Base-by-base conservation (phyloP, 2,329 filamentous ascomycete species). In the Huntiella moniliformis region DNA sequence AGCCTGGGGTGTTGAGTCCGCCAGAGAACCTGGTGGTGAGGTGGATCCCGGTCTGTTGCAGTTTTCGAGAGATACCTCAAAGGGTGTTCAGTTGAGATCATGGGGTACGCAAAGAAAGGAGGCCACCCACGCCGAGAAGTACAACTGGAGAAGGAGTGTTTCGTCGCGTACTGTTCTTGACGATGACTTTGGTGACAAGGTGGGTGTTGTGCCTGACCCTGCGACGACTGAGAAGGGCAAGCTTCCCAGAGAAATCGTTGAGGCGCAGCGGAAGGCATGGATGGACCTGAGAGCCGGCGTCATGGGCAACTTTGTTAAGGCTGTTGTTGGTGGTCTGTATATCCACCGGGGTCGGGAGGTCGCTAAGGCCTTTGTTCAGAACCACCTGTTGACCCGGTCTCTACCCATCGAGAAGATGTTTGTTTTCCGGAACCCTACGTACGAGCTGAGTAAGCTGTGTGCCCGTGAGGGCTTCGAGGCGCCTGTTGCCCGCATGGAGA, bases 31-130 rank as follows among this genome's bases (percentile, higher is more conserved):
- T 0, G 91, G 88, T 43, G 75, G 75, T 49, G 88, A 96, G 64
- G 87, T 96, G 47, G 91, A 98, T 59, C 79, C 87, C 0, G 91
- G 88, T 4, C 67, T 93, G 45, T 67, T 98, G 50, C 91, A 96
- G 59, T 93, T 86, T 68, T 65, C 64, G 63, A 63, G 63, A 58
- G 61, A 70, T 45, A 54, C 64, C 4, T 57, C 63, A 12, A 66
- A 67, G 15, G 56, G 66, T 16, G 57, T 63, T 42, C 61, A 65
- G 59, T 67, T 57, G 51, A 67, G 56, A 51, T 40, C 43, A 22
- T 72, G 65, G 66, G 71, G 66, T 37, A 73, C 64, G 53, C 61
- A 64, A 41, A 69, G 74, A 39, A 59, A 66, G 37, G 72, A 78
- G 56, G 60, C 62, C 4, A 58, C 61, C 47, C 58, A 65, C 39